Evolutionary conservation across 768 basidiomycete species (phyloP), one percentile per base, ranked within the genome.

Genomic region (Rhodotorula sphaerocarpa): DNA sequence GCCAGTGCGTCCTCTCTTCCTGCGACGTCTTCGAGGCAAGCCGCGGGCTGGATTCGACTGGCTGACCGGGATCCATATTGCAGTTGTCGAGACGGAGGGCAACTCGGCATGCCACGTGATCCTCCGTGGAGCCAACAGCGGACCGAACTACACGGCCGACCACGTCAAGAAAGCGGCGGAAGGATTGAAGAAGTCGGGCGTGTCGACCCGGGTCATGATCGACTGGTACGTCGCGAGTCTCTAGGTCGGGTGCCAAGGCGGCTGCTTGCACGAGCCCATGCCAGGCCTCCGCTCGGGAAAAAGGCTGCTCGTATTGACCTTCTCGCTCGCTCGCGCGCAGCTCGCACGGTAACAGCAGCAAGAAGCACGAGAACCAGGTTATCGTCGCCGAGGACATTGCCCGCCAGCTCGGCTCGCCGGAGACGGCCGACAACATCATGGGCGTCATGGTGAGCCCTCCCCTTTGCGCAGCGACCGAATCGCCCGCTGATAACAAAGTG

Each of bases 361-460:
- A 99, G 77, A 88, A 95, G 73, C 87, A 93, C 75, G 78, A 82
- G 63, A 88, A 84, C 70, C 93, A 99, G 77, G 78, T 84, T 5
- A 84, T 87, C 61, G 93, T 97, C 41, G 89, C 87, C 12, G 86
- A 88, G 36, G 85, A 93, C 73, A 86, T 99, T 67, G 91, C 90
- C 3, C 27, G 52, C 67, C 70, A 72, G 70, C 55, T 69, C 58
- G 65, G 45, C 27, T 54, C 56, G 23, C 23, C 34, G 23, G 91
- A 88, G 1, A 80, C 84, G 1, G 71, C 78, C 9, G 56, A 63
- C 18, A 78, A 81, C 64, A 90, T 93, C 70, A 85, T 89, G 82
- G 90, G 90, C 50, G 88, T 91, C 57, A 97, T 96, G 92, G 80
- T 97, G 93, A 96, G 76, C 47, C 92, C 93, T n/a, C n/a, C n/a